Percentiles rank a stretch among this genome's conserved stretches.
Conservation (phyloP, 192 early-diverging fungal genomes). For the Umbelopsis ramanniana region DNA sequence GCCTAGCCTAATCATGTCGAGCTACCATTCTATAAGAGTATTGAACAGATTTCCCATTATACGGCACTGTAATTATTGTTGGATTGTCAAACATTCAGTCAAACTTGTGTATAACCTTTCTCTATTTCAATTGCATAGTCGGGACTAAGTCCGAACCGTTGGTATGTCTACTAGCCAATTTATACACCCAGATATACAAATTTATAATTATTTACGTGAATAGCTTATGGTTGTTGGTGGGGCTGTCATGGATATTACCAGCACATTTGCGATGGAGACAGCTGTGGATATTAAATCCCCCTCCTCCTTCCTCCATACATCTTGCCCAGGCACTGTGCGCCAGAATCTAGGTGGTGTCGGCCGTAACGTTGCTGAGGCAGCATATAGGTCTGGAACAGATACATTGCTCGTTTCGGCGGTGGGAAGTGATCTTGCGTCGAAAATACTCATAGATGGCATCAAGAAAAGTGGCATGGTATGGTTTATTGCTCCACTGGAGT, state of each 20-base stretch:
- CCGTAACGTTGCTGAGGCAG: slow-evolving; percentile 88
- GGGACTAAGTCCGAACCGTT: background rate
- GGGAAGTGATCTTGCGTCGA: slow-evolving; percentile 74
- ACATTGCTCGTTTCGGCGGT: slow-evolving; percentile 70
- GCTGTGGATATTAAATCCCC: background rate
- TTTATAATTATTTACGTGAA: background rate
- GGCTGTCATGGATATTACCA: slow-evolving; percentile 82
- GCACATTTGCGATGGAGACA: slow-evolving; percentile 44
- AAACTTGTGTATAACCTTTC: too few species aligned
- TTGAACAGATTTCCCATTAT: too few species aligned
- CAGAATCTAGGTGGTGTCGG: slow-evolving; percentile 88
- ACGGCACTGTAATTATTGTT: too few species aligned
- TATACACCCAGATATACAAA: too few species aligned
- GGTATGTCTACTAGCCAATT: background rate
- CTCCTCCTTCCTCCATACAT: slow-evolving; percentile 56
- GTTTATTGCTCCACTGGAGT: too few species aligned
- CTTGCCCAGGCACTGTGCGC: slow-evolving; percentile 70
- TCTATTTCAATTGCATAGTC: background rate
- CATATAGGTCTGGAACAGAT: slow-evolving; percentile 62
- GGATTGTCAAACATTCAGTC: too few species aligned
- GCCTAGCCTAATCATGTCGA: too few species aligned
- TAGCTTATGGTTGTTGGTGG: slow-evolving; percentile 86
- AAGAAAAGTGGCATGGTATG: slow-evolving; percentile 59
- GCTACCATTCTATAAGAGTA: too few species aligned
- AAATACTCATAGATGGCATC: slow-evolving; percentile 58